Evolutionary conservation across 148 eudicot species (phyloP), one percentile per base, ranked within the genome.

Genomic region (Dianthus caryophyllus): DNA sequence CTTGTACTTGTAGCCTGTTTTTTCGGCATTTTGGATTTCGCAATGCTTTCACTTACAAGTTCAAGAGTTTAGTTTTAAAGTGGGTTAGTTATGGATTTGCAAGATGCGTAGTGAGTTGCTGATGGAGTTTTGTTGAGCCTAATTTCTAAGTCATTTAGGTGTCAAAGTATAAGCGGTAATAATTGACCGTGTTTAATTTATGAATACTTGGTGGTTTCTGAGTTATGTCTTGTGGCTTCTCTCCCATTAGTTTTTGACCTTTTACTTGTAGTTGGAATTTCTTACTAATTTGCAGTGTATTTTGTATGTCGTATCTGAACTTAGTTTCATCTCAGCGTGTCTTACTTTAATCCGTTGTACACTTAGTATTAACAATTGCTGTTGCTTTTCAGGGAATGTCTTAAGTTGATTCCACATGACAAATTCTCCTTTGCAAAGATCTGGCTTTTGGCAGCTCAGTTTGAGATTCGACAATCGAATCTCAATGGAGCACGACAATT

Each of bases 381-480:
- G 15, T 29, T 66, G 57, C 17, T 80, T 65, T 13, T 68, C 80
- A 91, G 97, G 79, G 88, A 71, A 60, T 79, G 82, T 69, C 56
- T 79, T 18, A 75, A 79, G 52, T 59, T 75, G 33, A 75, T 79
- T 72, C 82, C 82, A 24, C 79, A 79, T 72, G 72, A 75, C 18
- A 87, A 93, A 66, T 87, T 93, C 74, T 93, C 98, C 16, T 89
- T 93, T 72, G 96, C 98, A 31, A 93, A 93, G 75, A 78, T 93
- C 58, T 93, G 98, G 98, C 80, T 93, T 65, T 57, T 87, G 85
- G 88, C 95, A 58, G 96, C 98, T 20, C 98, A 87, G 68, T 93
- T 93, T 77, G 98, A 93, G 75, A 81, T 89, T 57, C 79, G 98
- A 5, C 96, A 89, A 66, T 65, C 87, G 65, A 83, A 87, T 82